Percentiles rank a stretch among this genome's conserved stretches.
Evolutionary conservation across 2,329 filamentous ascomycete species (phyloP).

Genomic region (Elsinoe necatrix): DNA sequence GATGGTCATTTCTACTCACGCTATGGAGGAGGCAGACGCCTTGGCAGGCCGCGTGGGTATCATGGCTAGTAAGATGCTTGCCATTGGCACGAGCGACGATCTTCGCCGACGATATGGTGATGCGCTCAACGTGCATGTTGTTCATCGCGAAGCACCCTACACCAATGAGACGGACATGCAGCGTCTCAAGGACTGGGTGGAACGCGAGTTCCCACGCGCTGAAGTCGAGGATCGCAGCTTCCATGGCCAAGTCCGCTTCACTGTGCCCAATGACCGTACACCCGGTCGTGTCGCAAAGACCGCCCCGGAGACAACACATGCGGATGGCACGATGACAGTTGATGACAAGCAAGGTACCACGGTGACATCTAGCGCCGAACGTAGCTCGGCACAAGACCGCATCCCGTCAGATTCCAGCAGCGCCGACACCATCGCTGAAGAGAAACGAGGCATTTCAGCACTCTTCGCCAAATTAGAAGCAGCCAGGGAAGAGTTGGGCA

Average conservation of each 20-base stretch:
- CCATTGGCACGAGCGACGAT: conserved; percentile 65
- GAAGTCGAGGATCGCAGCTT: conserved; percentile 64
- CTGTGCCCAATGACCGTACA: conserved; percentile 46
- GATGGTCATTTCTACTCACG: conserved; percentile 82
- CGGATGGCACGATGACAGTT: background rate
- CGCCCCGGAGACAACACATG: conserved; percentile 15
- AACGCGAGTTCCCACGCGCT: conserved; percentile 52
- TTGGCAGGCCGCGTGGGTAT: conserved; percentile 78
- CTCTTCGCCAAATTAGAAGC: conserved; percentile 68
- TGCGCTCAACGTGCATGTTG: conserved; percentile 70
- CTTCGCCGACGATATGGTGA: conserved; percentile 70
- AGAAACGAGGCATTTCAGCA: conserved; percentile 44
- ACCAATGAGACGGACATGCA: conserved; percentile 62
- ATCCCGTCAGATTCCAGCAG: background rate
- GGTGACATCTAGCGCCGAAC: conserved; percentile 17
- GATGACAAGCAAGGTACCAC: background rate
- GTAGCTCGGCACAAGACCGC: conserved; percentile 12
- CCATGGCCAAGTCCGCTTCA: conserved; percentile 83
- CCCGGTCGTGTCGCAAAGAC: conserved; percentile 17
- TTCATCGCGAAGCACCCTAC: conserved; percentile 65
- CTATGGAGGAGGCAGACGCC: conserved; percentile 91
- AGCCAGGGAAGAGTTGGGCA: conserved; percentile 56
- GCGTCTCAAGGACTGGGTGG: conserved; percentile 58
- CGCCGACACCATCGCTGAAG: conserved; percentile 2
- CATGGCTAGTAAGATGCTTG: conserved; percentile 76